Evolutionary conservation across 2,329 filamentous ascomycete species (phyloP).

Genomic region (Ilyonectria sp.): DNA sequence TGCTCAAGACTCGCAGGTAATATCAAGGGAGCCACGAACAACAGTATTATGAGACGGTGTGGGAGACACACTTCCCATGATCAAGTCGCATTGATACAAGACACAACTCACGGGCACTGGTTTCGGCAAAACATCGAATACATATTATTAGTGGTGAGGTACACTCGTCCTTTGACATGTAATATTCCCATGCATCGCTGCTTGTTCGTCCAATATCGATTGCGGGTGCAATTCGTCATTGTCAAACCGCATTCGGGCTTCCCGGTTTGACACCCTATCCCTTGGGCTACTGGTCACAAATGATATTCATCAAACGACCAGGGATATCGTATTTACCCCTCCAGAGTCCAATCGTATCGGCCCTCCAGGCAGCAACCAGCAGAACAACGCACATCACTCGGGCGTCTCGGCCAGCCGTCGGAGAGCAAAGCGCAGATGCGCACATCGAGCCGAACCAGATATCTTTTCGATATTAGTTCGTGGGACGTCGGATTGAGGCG

Average conservation of each 20-base stretch:
- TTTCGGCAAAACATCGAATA: neutral
- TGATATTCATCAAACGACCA: neutral
- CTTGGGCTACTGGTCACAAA: neutral
- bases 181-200: neutral
- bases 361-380: neutral
- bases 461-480: constrained; percentile 9
- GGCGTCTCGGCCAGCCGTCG: constrained; percentile 2
- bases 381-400: neutral
- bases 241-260: neutral
- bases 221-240: neutral
- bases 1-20: constrained; percentile 4
- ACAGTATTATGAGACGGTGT: neutral
- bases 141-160: constrained; percentile 5
- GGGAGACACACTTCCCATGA: neutral
- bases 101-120: neutral
- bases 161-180: constrained; percentile 7
- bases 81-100: neutral
- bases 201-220: neutral
- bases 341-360: neutral
- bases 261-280: neutral
- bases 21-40: constrained; percentile 9
- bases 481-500: constrained; percentile 22
- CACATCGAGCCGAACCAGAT: neutral
- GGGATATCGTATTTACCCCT: neutral
- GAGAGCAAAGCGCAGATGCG: neutral